Evolutionary conservation across 306 rosid species (phyloP).

Genomic region (Crataegus laevigata): DNA sequence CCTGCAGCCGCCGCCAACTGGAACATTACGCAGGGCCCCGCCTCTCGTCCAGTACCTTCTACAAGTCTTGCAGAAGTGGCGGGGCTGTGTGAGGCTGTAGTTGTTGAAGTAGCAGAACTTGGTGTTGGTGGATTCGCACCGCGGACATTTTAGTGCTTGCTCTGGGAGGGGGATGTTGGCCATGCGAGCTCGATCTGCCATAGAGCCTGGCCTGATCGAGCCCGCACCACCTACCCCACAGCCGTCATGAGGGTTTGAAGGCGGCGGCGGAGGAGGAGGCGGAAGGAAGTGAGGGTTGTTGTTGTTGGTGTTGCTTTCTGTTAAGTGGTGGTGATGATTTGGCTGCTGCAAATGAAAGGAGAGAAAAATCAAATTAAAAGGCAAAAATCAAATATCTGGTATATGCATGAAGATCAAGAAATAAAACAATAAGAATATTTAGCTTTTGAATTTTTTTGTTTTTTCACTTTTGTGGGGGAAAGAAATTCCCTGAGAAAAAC

Average conservation of each 20-base stretch:
- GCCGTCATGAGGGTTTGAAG: constrained; percentile 32
- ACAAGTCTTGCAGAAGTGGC: constrained; percentile 94
- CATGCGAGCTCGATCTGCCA: constrained; percentile 84
- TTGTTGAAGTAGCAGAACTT: constrained; percentile 93
- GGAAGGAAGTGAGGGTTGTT: constrained; percentile 33
- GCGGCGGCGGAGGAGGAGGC: constrained; percentile 29
- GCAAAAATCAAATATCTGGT: constrained; percentile 49
- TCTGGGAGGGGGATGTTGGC: constrained; percentile 78
- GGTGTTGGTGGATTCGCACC: constrained; percentile 88
- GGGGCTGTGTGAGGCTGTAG: constrained; percentile 89
- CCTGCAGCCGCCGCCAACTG: constrained; percentile 87
- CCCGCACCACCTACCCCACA: constrained; percentile 32
- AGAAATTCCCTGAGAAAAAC: not conserved
- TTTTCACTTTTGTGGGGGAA: not conserved
- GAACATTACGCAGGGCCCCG: constrained; percentile 68
- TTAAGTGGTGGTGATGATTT: constrained; percentile 10
- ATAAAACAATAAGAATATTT: constrained; percentile 48
- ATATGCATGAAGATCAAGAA: constrained; percentile 57
- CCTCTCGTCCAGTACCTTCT: constrained; percentile 89
- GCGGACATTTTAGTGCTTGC: constrained; percentile 58
- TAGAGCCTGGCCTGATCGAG: constrained; percentile 62
- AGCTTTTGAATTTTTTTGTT: constrained; percentile 29
- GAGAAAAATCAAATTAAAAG: constrained; percentile 7
- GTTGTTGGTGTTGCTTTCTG: constrained; percentile 16
- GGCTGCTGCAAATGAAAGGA: constrained; percentile 17